Evolutionary conservation across 306 rosid genomes (phyloP).

Genomic region (Gleditsia sinensis): DNA sequence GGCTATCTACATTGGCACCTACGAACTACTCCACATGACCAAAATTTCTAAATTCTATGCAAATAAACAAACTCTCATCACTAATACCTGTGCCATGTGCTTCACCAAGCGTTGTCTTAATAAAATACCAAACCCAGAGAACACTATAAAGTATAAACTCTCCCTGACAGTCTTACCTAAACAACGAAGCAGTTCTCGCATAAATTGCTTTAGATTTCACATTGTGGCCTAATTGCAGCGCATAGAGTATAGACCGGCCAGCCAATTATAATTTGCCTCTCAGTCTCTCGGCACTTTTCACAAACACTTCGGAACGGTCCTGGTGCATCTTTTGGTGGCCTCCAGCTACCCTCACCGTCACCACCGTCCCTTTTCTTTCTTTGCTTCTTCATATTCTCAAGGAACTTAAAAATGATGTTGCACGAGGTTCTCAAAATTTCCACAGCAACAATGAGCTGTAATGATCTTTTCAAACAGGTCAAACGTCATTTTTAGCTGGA

Average conservation of each 20-base stretch:
- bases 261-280: not conserved
- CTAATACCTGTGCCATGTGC: constrained; percentile 43
- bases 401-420: not conserved
- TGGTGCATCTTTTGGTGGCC: no score
- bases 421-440: constrained; percentile 33
- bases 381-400: constrained; percentile 29
- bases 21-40: constrained; percentile 33
- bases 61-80: constrained; percentile 27
- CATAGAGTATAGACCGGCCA: not conserved
- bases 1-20: constrained; percentile 36
- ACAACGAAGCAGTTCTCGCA: no score
- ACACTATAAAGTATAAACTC: constrained; percentile 42
- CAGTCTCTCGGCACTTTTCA: not conserved
- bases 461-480: constrained; percentile 25
- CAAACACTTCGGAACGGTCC: not conserved
- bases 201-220: constrained; percentile 44
- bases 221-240: not conserved
- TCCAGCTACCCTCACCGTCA: no score
- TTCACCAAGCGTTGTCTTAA: constrained; percentile 35
- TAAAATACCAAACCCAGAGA: constrained; percentile 33
- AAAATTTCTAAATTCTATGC: constrained; percentile 29
- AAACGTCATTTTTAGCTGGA: constrained; percentile 43
- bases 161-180: no score
- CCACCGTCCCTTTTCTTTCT: constrained; percentile 31
- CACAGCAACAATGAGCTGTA: constrained; percentile 50